phyloP scores from a whole-genome alignment of 148 eudicot species.

The Diospyros kaki region DNA sequence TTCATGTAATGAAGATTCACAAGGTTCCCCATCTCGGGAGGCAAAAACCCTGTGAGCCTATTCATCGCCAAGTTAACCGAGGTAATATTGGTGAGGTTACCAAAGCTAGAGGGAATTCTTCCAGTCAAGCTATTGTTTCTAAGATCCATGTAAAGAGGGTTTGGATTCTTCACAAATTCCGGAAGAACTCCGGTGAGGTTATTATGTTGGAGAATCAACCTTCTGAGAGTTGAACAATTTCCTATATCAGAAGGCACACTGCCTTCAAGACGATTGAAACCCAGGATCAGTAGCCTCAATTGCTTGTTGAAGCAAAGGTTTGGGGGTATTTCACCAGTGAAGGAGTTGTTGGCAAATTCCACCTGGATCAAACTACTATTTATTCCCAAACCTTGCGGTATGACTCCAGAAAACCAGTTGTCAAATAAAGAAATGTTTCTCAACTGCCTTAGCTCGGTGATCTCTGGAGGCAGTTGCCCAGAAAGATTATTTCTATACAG shows the following conservation, averaged over 20 bases:
- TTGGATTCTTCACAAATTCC: constrained; percentile 39
- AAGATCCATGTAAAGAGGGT: constrained; percentile 43
- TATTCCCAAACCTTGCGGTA: constrained; percentile 64
- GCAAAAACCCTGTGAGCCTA: constrained; percentile 51
- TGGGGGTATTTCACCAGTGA: constrained; percentile 64
- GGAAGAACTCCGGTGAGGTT: constrained; percentile 60
- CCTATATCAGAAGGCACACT: constrained; percentile 59
- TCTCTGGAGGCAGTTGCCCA: constrained; percentile 59
- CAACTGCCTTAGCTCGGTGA: constrained; percentile 46
- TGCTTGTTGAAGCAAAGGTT: constrained; percentile 52
- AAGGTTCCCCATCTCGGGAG: constrained; percentile 47
- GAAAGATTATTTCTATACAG: constrained; percentile 46
- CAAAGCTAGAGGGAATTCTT: constrained; percentile 46
- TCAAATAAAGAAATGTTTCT: constrained; percentile 46
- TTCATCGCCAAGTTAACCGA: constrained; percentile 53
- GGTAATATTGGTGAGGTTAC: constrained; percentile 36
- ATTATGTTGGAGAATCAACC: constrained; percentile 57
- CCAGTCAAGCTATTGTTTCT: constrained; percentile 55
- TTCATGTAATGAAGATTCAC: constrained; percentile 39
- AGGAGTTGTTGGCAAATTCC: constrained; percentile 63
- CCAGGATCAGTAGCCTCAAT: constrained; percentile 40
- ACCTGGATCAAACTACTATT: constrained; percentile 44
- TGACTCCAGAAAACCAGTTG: constrained; percentile 59
- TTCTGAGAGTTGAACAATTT: constrained; percentile 47
- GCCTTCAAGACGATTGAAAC: constrained; percentile 55